phyloP scores from a whole-genome alignment of 176 grass and related monocot species.

The Pontederia crassipes region DNA sequence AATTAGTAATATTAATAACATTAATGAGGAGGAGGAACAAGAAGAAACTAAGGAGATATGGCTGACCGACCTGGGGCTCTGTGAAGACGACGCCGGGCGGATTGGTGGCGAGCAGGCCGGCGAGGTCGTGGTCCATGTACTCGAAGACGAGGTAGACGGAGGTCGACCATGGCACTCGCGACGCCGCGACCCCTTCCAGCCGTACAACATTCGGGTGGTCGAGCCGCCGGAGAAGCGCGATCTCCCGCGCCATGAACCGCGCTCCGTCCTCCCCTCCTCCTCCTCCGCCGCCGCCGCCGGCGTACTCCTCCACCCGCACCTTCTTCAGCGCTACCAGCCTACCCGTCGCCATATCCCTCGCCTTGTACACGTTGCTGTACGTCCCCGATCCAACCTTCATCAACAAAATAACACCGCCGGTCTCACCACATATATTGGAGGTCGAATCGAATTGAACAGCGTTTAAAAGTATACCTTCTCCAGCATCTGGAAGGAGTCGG shows the following conservation, averaged over 20 bases:
- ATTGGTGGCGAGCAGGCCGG: slow-evolving; percentile 39
- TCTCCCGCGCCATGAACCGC: slow-evolving; percentile 89
- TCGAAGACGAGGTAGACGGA: slow-evolving; percentile 93
- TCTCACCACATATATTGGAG: not conserved
- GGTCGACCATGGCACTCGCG: slow-evolving; percentile 55
- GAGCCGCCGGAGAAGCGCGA: slow-evolving; percentile 66
- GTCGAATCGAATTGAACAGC: not conserved
- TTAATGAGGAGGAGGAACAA: not conserved
- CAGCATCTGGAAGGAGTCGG: slow-evolving; percentile 74
- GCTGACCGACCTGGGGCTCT: slow-evolving; percentile 50
- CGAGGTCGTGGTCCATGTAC: slow-evolving; percentile 97
- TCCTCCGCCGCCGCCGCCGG: not conserved
- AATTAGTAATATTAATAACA: not conserved
- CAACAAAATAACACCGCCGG: slow-evolving; percentile 9
- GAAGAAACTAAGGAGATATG: not conserved
- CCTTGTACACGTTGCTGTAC: slow-evolving; percentile 99
- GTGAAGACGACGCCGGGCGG: slow-evolving; percentile 46
- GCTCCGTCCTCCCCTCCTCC: slow-evolving; percentile 39
- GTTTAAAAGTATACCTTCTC: slow-evolving; percentile 54
- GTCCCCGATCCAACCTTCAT: slow-evolving; percentile 91
- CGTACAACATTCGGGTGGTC: slow-evolving; percentile 64
- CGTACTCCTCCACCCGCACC: slow-evolving; percentile 57
- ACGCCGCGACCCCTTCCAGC: slow-evolving; percentile 70
- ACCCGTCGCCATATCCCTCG: slow-evolving; percentile 53
- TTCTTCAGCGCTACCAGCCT: slow-evolving; percentile 89